A percentile compares a stretch with the other conserved stretches of the same genome.
These are phyloP conservation scores for Termitomyces titanicus DNA, from an alignment of 768 basidiomycete species.

Conservation along the genomic window DNA sequence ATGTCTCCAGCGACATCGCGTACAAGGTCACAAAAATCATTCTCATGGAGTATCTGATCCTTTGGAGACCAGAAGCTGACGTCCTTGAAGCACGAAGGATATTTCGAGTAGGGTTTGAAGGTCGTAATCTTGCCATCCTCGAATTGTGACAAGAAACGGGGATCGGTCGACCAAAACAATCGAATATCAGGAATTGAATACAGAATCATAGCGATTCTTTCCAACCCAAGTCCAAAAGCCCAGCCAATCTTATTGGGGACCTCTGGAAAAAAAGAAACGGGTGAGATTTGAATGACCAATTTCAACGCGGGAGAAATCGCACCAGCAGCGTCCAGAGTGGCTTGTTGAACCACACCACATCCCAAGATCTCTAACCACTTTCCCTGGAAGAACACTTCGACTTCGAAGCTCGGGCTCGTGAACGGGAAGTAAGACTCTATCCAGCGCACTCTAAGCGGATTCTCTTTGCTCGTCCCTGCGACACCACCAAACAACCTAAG, in stretches of 20 bases:
- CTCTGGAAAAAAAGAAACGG: slow-evolving; percentile 34
- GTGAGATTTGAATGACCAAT: neutral
- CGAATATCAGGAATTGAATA: slow-evolving; percentile 97
- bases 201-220: slow-evolving; percentile 96
- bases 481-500: slow-evolving; percentile 73
- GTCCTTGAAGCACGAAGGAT: slow-evolving; percentile 92
- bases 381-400: slow-evolving; percentile 94
- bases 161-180: slow-evolving; percentile 92
- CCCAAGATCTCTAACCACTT: slow-evolving; percentile 98
- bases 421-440: slow-evolving; percentile 98
- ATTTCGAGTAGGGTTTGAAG: slow-evolving; percentile 91
- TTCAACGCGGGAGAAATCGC: slow-evolving; percentile 24
- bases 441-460: slow-evolving; percentile 90
- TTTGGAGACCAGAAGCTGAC: slow-evolving; percentile 88
- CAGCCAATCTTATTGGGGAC: slow-evolving; percentile 86
- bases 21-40: slow-evolving; percentile 95
- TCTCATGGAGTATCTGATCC: slow-evolving; percentile 69
- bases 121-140: slow-evolving; percentile 66
- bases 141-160: slow-evolving; percentile 88
- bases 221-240: slow-evolving; percentile 97
- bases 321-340: slow-evolving; percentile 87
- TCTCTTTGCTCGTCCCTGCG: slow-evolving; percentile 43
- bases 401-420: slow-evolving; percentile 96
- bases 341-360: slow-evolving; percentile 87
- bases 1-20: slow-evolving; percentile 90